Percentiles rank a stretch among this genome's conserved stretches.
Evolutionary conservation across 345 rosid genomes (phyloP).

Genomic region (Heritiera littoralis): DNA sequence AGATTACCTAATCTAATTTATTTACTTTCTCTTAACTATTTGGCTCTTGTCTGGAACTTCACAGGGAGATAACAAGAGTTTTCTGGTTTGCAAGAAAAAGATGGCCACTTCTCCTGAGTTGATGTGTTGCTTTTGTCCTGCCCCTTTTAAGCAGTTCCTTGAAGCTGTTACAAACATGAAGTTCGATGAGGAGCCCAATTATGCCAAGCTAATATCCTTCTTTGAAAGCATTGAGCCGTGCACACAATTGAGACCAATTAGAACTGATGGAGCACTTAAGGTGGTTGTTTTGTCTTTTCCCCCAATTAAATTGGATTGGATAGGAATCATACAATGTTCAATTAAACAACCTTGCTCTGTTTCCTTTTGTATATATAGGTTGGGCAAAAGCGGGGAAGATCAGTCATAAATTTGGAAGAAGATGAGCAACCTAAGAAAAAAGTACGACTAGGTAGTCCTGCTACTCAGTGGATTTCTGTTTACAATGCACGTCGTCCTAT

Average conservation of each 20-base stretch:
- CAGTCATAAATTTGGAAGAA: slow-evolving; percentile 74
- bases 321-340: neutral
- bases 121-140: slow-evolving; percentile 91
- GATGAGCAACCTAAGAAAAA: slow-evolving; percentile 93
- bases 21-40: neutral
- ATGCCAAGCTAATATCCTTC: slow-evolving; percentile 80
- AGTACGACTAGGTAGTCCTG: slow-evolving; percentile 82
- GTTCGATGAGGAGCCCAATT: slow-evolving; percentile 92
- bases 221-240: slow-evolving; percentile 78
- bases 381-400: slow-evolving; percentile 82
- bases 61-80: slow-evolving; percentile 95
- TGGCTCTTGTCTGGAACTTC: slow-evolving; percentile 21
- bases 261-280: slow-evolving; percentile 98
- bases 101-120: slow-evolving; percentile 84
- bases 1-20: neutral
- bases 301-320: neutral
- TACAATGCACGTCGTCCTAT: slow-evolving; percentile 91
- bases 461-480: slow-evolving; percentile 93
- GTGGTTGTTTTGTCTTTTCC: slow-evolving; percentile 37
- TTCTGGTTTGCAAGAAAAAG: slow-evolving; percentile 95
- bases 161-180: slow-evolving; percentile 92
- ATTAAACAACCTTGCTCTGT: slow-evolving; percentile 13
- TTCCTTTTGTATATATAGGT: slow-evolving; percentile 43
- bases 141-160: slow-evolving; percentile 77
- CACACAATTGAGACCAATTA: slow-evolving; percentile 67